A percentile compares a stretch with the other conserved stretches of the same genome.
Evolutionary conservation across 116 monocot species (phyloP).

Genomic region (Papilionanthe hybrid): DNA sequence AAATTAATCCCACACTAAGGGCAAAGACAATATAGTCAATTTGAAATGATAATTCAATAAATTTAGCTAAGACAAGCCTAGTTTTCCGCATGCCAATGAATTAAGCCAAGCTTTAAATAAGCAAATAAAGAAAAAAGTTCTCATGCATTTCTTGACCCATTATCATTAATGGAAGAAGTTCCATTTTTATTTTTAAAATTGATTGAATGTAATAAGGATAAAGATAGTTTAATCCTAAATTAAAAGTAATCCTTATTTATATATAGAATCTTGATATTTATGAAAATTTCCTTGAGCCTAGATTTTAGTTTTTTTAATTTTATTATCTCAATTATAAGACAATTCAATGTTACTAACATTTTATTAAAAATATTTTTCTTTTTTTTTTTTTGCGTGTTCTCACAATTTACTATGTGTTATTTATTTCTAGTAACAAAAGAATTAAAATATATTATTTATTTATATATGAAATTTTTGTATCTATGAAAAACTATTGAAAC

Average conservation of each 20-base stretch:
- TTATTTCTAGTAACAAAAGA: no score
- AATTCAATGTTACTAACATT: no score
- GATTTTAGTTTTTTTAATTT: no score
- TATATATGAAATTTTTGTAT: background rate
- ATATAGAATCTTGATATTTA: background rate
- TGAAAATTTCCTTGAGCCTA: no score
- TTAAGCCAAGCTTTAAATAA: background rate
- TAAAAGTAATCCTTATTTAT: background rate
- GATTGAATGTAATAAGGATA: background rate
- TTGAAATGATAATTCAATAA: background rate
- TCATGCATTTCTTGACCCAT: background rate
- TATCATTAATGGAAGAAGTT: background rate
- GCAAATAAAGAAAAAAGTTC: background rate
- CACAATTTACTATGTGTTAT: no score
- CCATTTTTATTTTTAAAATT: background rate
- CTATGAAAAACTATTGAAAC: background rate
- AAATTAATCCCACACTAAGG: background rate
- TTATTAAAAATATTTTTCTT: no score
- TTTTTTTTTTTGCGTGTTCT: no score
- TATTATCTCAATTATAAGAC: no score
- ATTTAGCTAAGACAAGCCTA: background rate
- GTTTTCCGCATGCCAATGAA: background rate
- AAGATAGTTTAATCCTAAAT: background rate
- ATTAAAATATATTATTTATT: no score
- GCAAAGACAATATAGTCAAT: background rate